Evolutionary conservation across 345 rosid genomes (phyloP), one percentile per base, ranked within the genome.

Genomic region (Moricandia moricandioides): DNA sequence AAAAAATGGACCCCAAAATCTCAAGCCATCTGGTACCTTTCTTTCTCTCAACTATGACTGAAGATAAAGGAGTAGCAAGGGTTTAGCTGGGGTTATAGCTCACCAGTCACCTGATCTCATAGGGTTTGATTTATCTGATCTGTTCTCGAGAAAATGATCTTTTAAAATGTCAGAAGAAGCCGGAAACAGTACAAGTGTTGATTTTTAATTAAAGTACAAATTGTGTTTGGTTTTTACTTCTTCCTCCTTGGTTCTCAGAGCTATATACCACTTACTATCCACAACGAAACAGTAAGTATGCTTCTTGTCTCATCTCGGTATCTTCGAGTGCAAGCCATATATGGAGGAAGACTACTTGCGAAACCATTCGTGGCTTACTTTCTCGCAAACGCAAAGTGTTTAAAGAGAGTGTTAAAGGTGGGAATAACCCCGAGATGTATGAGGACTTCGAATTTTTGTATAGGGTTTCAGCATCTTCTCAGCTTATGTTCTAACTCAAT

Each of bases 301-400:
- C 55, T 35, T 72, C 21, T 37, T 26, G 70, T 63, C 62, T 26
- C 37, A 35, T 2, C 69, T 72, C 55, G 69, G 62, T 3, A 35
- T 9, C 8, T 63, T 39, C 45, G 57, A 65, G 26, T 65, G 57
- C 40, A 27, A 27, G 8, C n/a, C 13, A 4, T 65, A 65, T 21
- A 21, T 17, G 7, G 57, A 11, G 61, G 61, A 67, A 52, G 61
- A 9, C 33, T 1, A 29, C 8, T 8, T 47, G 70, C 29, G 57
- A 66, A 66, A 9, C 59, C 29, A 29, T 16, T 66, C 1, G 1
- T 49, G 13, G 12, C 43, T 9, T 67, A 67, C 18, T 16, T 67
- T 4, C 14, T 67, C 9, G 8, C 30, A 33, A 52, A 67, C 30
- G 12, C 45, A 1, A 6, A 14, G 7, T 47, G 30, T 18, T 33